phyloP scores from a whole-genome alignment of 176 grass and related monocot species.

The Zoysia pacifica region DNA sequence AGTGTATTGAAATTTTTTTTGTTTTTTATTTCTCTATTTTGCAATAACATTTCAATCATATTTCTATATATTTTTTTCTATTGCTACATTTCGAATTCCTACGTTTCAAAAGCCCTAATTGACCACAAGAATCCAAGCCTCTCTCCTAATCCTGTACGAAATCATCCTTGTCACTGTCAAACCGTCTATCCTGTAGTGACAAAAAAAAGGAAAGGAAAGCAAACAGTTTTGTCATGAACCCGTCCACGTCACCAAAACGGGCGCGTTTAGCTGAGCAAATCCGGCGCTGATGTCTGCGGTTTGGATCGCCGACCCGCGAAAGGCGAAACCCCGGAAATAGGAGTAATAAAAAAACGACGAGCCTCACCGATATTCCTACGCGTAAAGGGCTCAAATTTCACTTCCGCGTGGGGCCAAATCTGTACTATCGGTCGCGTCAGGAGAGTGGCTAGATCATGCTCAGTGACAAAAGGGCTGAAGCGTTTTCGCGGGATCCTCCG shows the following conservation, averaged over 20 bases:
- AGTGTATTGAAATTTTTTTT: too few relatives aligned
- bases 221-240: too few relatives aligned
- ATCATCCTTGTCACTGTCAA: too few relatives aligned
- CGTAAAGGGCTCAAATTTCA: not conserved
- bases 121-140: too few relatives aligned
- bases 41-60: too few relatives aligned
- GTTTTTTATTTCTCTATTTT: too few relatives aligned
- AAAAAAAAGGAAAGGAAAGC: too few relatives aligned
- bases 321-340: not conserved
- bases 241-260: not conserved
- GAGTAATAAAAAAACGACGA: not conserved
- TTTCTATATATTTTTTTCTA: too few relatives aligned
- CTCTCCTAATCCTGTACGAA: too few relatives aligned
- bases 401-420: not conserved
- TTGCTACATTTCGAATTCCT: too few relatives aligned
- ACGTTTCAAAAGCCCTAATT: too few relatives aligned
- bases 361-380: not conserved
- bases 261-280: not conserved
- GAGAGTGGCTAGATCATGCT: fast-evolving
- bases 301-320: slow-evolving; percentile 17
- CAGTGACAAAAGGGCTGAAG: not conserved
- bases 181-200: too few relatives aligned
- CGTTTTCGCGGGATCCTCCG: not conserved
- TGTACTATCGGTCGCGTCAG: not conserved
- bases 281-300: not conserved